phyloP scores from a whole-genome alignment of 345 rosid genomes.

The Corchorus olitorius region DNA sequence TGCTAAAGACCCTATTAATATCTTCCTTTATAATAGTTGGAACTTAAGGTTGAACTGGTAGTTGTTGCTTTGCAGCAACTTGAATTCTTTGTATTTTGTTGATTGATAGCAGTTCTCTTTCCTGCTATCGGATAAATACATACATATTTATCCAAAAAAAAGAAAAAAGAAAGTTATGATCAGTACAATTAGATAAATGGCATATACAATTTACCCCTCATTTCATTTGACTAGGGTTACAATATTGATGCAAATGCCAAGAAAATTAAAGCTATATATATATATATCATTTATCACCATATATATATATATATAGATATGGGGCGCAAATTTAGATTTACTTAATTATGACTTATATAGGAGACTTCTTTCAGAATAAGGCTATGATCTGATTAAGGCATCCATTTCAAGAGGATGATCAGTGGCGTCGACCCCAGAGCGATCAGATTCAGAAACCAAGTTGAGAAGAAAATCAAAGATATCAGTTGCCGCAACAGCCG shows the following conservation, averaged over 20 bases:
- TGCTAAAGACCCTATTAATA: too few species aligned
- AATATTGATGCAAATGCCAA: background rate
- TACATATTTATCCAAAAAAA: too few species aligned
- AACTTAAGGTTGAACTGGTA: too few species aligned
- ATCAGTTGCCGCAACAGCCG: conserved; percentile 57
- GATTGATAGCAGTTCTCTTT: too few species aligned
- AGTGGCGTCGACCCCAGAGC: background rate
- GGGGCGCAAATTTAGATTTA: background rate
- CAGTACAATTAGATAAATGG: too few species aligned
- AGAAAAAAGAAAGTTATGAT: too few species aligned
- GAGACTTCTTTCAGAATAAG: background rate
- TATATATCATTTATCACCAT: too few species aligned
- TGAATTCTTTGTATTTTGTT: too few species aligned
- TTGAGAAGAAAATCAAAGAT: conserved; percentile 59
- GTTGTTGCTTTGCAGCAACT: too few species aligned
- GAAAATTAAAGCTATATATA: background rate
- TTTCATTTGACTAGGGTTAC: background rate
- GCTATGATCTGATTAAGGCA: background rate
- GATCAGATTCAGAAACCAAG: conserved; percentile 35
- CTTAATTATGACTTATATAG: background rate
- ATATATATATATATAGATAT: background rate
- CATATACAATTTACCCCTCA: too few species aligned
- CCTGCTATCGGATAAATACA: too few species aligned
- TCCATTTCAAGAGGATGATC: background rate
- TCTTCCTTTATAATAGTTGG: too few species aligned